Percentiles rank a stretch among this genome's conserved stretches.
phyloP scores from a whole-genome alignment of 2,329 filamentous ascomycete genomes.

The Aspergillus ustus region DNA sequence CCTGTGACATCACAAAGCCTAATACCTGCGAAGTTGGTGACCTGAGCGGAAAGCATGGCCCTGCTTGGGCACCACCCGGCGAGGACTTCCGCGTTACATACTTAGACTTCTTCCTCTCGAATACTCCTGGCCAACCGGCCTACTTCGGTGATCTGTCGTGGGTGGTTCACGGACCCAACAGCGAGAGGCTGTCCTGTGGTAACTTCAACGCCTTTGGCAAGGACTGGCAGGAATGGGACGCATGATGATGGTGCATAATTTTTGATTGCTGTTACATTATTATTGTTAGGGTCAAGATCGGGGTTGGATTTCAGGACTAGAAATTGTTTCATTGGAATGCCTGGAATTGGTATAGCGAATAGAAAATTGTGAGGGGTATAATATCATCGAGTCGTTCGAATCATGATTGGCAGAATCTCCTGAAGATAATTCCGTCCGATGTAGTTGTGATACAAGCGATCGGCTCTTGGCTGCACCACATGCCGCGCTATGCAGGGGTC shows the following conservation, averaged over 20 bases:
- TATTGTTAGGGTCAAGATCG: not conserved
- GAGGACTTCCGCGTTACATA: slow-evolving; percentile 42
- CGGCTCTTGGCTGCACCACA: not conserved
- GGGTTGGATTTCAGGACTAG: not conserved
- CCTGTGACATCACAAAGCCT: slow-evolving; percentile 63
- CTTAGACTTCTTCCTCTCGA: slow-evolving; percentile 56
- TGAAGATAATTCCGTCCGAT: not conserved
- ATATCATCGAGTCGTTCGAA: slow-evolving; percentile 3
- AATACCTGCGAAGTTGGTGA: slow-evolving; percentile 77
- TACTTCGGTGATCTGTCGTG: slow-evolving; percentile 61
- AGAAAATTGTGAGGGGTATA: slow-evolving; percentile 4
- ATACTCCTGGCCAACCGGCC: slow-evolving; percentile 42
- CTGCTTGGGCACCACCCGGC: slow-evolving; percentile 55
- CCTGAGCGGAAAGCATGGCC: slow-evolving; percentile 73
- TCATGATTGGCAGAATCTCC: not conserved
- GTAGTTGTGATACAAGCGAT: not conserved
- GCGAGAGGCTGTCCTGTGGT: slow-evolving; percentile 60
- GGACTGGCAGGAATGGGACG: not conserved
- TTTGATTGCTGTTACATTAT: not conserved
- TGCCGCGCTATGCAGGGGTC: not conserved
- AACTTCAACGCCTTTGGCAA: slow-evolving; percentile 50
- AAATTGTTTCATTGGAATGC: not conserved
- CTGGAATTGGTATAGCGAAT: not conserved
- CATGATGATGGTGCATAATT: not conserved
- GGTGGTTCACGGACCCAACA: slow-evolving; percentile 59